Evolutionary conservation across 257 asterid species (phyloP).

Genomic region (Oldenlandia corymbosa): DNA sequence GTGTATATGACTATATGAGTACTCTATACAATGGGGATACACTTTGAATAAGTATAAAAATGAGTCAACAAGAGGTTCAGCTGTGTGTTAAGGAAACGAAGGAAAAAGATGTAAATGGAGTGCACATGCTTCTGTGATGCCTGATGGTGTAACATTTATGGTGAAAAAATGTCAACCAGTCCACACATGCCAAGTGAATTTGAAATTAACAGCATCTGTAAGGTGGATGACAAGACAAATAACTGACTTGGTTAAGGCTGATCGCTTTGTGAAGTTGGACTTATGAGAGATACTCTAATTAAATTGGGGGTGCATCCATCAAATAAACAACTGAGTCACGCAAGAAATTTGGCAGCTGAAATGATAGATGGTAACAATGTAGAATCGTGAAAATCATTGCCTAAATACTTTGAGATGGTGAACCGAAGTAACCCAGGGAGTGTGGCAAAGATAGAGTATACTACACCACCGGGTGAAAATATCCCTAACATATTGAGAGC

Average conservation of each 20-base stretch:
- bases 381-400: background rate
- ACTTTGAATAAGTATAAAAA: no score
- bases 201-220: background rate
- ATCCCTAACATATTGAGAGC: background rate
- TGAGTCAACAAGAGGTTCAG: background rate
- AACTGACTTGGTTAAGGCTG: background rate
- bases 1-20: background rate
- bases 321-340: background rate
- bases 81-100: background rate
- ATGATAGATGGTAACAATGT: background rate
- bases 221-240: background rate
- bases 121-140: background rate
- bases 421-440: background rate
- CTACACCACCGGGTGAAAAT: no score
- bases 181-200: background rate
- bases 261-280: background rate
- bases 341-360: background rate
- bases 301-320: background rate
- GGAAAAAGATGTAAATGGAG: background rate
- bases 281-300: no score
- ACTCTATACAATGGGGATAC: background rate
- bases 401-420: background rate
- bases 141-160: background rate
- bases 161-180: background rate
- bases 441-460: no score